Evolutionary conservation across 2,329 filamentous ascomycete species (phyloP).

Genomic region (Epicoccum sorghinum): DNA sequence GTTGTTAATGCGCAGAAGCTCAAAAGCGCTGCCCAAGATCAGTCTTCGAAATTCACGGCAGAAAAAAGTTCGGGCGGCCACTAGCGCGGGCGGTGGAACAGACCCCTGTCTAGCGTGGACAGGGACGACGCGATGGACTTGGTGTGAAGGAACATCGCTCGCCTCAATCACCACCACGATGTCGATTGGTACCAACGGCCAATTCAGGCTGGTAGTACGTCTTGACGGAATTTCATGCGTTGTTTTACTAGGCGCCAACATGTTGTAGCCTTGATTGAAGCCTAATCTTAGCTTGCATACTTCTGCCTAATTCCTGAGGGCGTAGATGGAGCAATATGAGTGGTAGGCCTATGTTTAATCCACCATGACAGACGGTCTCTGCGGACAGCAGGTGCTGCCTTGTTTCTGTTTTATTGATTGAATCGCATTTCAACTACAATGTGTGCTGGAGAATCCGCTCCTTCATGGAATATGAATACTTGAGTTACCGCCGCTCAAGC

Average conservation of each 20-base stretch:
- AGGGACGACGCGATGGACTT: no score
- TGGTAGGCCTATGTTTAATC: background rate
- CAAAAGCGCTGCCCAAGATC: background rate
- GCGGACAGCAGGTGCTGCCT: no score
- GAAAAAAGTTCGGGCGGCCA: constrained; percentile 26
- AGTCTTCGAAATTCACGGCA: constrained; percentile 19
- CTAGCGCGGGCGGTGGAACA: constrained; percentile 13
- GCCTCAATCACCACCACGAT: background rate
- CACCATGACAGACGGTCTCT: no score
- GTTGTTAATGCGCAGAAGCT: constrained; percentile 6
- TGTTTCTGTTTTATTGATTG: no score
- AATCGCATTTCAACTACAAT: no score
- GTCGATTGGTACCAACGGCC: background rate
- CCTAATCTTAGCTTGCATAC: constrained; percentile 7
- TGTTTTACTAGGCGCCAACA: no score
- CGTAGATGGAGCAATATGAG: background rate
- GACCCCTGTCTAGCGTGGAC: constrained; percentile 1
- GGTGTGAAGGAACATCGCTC: no score
- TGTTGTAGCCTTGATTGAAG: constrained; percentile 1
- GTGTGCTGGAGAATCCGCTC: no score
- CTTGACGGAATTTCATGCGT: no score
- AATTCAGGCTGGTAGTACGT: background rate
- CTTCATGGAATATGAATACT: no score
- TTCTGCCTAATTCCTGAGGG: constrained; percentile 12
- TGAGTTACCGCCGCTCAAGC: no score